These are phyloP conservation scores for Lasiosphaeria miniovina DNA, from an alignment of 495 filamentous ascomycete species.

Conservation along the genomic window DNA sequence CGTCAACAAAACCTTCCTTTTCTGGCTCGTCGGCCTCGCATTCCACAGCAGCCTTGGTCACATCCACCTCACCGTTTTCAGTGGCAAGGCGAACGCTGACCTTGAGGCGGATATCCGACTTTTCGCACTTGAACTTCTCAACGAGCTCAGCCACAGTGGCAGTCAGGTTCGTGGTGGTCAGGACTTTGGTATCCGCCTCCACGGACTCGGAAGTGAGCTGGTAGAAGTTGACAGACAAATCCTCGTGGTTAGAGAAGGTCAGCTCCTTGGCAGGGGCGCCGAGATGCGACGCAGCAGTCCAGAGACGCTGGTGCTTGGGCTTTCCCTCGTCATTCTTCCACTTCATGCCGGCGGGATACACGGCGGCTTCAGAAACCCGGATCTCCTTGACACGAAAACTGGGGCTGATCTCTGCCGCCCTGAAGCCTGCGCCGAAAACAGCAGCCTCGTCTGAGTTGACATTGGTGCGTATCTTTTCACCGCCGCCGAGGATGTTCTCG, in stretches of 20 bases:
- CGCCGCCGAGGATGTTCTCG: slow-evolving; percentile 67
- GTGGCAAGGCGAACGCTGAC: slow-evolving; percentile 68
- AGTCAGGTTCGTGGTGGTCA: slow-evolving; percentile 81
- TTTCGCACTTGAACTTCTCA: slow-evolving; percentile 70
- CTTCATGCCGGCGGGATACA: slow-evolving; percentile 68
- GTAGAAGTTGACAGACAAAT: slow-evolving; percentile 78
- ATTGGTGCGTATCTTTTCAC: slow-evolving; percentile 81
- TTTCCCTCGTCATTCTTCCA: slow-evolving; percentile 69
- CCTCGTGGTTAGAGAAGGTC: slow-evolving; percentile 79
- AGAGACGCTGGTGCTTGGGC: slow-evolving; percentile 61
- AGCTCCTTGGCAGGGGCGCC: slow-evolving; percentile 77
- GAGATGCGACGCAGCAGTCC: slow-evolving; percentile 71
- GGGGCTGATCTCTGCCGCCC: slow-evolving; percentile 83
- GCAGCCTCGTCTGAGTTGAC: slow-evolving; percentile 98
- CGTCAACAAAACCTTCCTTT: slow-evolving; percentile 81
- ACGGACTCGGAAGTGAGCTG: slow-evolving; percentile 59
- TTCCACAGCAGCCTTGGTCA: slow-evolving; percentile 71
- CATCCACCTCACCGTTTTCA: slow-evolving; percentile 78
- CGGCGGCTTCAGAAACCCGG: slow-evolving; percentile 66
- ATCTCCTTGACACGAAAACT: slow-evolving; percentile 98
- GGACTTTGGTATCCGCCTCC: slow-evolving; percentile 46
- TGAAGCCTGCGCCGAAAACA: slow-evolving; percentile 95
- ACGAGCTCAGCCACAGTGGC: slow-evolving; percentile 71
- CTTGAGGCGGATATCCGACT: slow-evolving; percentile 74
- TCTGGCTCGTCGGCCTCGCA: slow-evolving; percentile 70